Evolutionary conservation across 2,329 filamentous ascomycete genomes (phyloP), one percentile per base, ranked within the genome.

Genomic region (Colletotrichum lini): DNA sequence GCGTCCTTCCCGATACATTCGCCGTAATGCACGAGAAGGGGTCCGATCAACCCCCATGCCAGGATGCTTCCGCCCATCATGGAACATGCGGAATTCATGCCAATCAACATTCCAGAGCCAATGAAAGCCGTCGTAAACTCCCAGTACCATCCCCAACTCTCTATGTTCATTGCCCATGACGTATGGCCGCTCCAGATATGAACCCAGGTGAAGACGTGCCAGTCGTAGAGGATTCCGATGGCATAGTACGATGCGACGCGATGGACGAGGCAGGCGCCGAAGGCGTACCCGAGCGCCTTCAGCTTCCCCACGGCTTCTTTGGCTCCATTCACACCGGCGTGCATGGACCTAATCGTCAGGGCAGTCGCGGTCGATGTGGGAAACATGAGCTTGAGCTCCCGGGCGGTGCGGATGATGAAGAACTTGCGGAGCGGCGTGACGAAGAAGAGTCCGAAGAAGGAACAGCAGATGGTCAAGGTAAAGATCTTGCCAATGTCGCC

Each of bases 381-480:
- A 79, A 91, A 91, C 67, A 91, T 84, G 54, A 91, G 83, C 67
- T 85, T 86, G 42, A 91, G 80, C 79, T 91, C 88, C 12, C 89
- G 84, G 3, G 88, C 88, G 15, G 91, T 88, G 70, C 91, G 89
- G 78, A 92, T 88, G 78, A 92, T 87, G 82, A 92, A 92, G 82
- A 92, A 92, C 77, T 91, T 91, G 69, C 90, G 88, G 23, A 91
- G 84, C 9, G 89, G 89, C 0, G 89, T 90, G 59, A 87, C 87
- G 74, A 91, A 90, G 78, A 90, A 90, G 71, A 91, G 85, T 4
- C 90, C 90, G 78, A 91, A 91, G 80, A 91, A 90, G 12, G 87
- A 88, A 70, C 88, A 89, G 58, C 91, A 87, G 53, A 90, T 82
- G 2, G 89, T 91, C 73, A 92, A 84, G 38, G 88, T 88, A 66